Evolutionary conservation across 257 asterid species (phyloP), one percentile per base, ranked within the genome.

Genomic region (Rhazya stricta): DNA sequence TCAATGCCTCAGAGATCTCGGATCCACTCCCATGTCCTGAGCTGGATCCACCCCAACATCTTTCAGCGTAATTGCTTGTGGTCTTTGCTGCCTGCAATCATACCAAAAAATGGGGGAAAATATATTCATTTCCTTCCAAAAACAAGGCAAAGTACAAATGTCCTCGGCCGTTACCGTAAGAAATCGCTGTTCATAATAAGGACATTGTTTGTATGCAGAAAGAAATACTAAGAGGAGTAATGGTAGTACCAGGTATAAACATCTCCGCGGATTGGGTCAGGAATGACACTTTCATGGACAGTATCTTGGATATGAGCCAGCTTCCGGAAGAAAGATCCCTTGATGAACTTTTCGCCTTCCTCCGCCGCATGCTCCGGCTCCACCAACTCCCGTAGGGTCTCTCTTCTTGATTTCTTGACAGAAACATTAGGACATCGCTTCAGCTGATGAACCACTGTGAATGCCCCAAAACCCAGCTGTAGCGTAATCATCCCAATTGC

Each of bases 301-400:
- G 18, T 61, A 42, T 80, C 89, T 53, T 82, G 84, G 4, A 85
- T 48, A 43, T 85, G 89, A 58, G 85, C 86, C 71, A 82, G 81
- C 48, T 80, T 85, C 45, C 85, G 67, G 34, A 85, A 82, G 73
- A 85, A 80, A 9, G 89, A 85, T 41, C 75, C 74, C 36, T 70
- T 80, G 32, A 85, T 54, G 60, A 82, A 85, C 11, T 67, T 39
- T 0, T 74, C 36, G 2, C 77, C n/a, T 1, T 82, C 82, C 58
- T 73, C 83, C 67, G 66, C 77, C 30, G 80, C 89, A 2, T 29
- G 67, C 48, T 80, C 86, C 23, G 89, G 86, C 57, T 82, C 86
- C 50, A 69, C 69, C 39, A 85, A 80, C 39, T 82, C 89, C 4
- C 76, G 82, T 4, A 85, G n/a, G 6, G 82, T 82, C 58, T 80